A percentile compares a stretch with the other conserved stretches of the same genome.
Evolutionary conservation across 2,329 filamentous ascomycete genomes (phyloP).

Genomic region (Aspergillus pseudoviridinutans): DNA sequence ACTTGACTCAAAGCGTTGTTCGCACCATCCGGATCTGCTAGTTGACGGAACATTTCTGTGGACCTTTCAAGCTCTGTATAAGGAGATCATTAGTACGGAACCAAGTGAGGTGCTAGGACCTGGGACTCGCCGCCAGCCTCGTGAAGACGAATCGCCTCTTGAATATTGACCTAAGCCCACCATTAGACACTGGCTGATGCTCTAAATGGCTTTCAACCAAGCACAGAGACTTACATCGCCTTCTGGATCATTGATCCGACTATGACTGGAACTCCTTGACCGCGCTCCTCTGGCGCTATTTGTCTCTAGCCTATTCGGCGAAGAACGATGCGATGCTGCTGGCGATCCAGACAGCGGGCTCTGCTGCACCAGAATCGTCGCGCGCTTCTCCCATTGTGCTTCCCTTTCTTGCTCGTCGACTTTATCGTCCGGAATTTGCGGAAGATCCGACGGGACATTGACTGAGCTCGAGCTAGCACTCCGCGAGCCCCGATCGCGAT

Average conservation of each 20-base stretch:
- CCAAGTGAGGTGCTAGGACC: not conserved
- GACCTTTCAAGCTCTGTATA: constrained; percentile 64
- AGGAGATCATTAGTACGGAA: not conserved
- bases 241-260: constrained; percentile 25
- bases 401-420: constrained; percentile 56
- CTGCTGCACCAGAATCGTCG: constrained; percentile 74
- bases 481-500: constrained; percentile 34
- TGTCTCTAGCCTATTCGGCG: constrained; percentile 9
- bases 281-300: constrained; percentile 8
- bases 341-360: constrained; percentile 44
- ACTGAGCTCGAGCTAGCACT: constrained; percentile 46
- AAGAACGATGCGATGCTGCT: constrained; percentile 23
- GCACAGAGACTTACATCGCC: constrained; percentile 31
- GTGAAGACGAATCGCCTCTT: constrained; percentile 91
- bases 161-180: constrained; percentile 60
- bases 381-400: constrained; percentile 85
- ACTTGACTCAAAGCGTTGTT: constrained; percentile 96
- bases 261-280: constrained; percentile 33
- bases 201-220: not conserved
- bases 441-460: constrained; percentile 75
- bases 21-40: constrained; percentile 77
- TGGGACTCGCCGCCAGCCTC: constrained; percentile 62
- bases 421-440: constrained; percentile 59
- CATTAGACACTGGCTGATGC: constrained; percentile 1
- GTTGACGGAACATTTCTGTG: constrained; percentile 76